Conservation (phyloP, 176 grass and related monocot genomes). For the Aegilops speltoides region DNA sequence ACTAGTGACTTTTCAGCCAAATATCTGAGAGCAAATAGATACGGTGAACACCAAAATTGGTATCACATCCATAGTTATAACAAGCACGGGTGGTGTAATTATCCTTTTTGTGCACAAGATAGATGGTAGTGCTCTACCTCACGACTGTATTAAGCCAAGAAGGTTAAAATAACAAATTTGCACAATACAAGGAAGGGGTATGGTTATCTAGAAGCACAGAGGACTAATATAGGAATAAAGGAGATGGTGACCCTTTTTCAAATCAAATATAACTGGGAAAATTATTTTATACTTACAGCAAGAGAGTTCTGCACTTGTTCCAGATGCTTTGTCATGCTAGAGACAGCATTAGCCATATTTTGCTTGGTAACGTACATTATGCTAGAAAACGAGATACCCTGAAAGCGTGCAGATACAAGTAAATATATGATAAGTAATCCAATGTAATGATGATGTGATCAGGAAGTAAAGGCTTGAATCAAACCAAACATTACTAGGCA, state of each 20-base stretch:
- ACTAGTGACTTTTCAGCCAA: background rate
- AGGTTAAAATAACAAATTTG: background rate
- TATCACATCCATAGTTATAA: background rate
- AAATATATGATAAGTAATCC: background rate
- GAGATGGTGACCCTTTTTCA: background rate
- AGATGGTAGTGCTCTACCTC: background rate
- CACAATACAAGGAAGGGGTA: background rate
- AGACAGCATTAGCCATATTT: slow-evolving; percentile 79
- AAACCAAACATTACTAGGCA: background rate
- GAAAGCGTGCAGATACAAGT: background rate
- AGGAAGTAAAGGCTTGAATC: background rate
- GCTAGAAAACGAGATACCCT: slow-evolving; percentile 78
- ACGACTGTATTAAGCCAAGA: background rate
- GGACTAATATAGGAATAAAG: background rate
- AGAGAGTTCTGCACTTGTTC: slow-evolving; percentile 74
- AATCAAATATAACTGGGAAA: background rate
- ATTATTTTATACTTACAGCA: slow-evolving; percentile 53
- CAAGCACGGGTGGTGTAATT: background rate
- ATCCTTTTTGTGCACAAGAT: background rate
- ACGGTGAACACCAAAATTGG: background rate
- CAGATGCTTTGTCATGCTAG: slow-evolving; percentile 77
- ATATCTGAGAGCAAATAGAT: background rate
- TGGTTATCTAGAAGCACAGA: background rate
- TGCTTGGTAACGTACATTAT: slow-evolving; percentile 85
- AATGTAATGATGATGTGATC: background rate